Percentiles rank a stretch among this genome's conserved stretches.
Conservation (phyloP, 352 stramenopile genomes). For the Phytophthora litchii region DNA sequence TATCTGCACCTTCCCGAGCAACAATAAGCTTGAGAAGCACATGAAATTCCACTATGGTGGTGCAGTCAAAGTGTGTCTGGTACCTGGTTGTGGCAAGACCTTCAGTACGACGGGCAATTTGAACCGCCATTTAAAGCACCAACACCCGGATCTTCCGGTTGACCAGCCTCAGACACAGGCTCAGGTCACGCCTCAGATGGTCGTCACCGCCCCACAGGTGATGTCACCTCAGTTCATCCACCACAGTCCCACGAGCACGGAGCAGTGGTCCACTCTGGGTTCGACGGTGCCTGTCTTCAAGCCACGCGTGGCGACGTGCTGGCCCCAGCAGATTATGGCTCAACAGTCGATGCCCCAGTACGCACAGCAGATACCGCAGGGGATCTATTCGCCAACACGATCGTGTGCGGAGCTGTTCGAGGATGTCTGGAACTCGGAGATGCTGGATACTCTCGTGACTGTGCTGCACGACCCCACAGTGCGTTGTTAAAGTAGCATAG, state of each 20-base stretch:
- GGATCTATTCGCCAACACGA: slow-evolving; percentile 31
- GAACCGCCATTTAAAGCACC: slow-evolving; percentile 49
- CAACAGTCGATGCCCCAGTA: slow-evolving; percentile 24
- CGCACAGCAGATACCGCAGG: slow-evolving; percentile 19
- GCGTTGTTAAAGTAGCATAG: slow-evolving; percentile 24
- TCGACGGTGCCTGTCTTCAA: slow-evolving; percentile 27
- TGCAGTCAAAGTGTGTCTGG: slow-evolving; percentile 42
- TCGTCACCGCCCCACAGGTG: slow-evolving; percentile 15
- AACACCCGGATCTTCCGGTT: slow-evolving; percentile 29
- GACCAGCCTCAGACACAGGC: slow-evolving; percentile 2
- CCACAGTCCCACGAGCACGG: slow-evolving; percentile 35
- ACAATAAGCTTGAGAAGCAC: slow-evolving; percentile 43
- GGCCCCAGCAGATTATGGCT: slow-evolving; percentile 21
- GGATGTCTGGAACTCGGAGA: slow-evolving; percentile 50
- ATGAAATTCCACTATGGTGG: slow-evolving; percentile 42
- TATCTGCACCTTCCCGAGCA: slow-evolving; percentile 31
- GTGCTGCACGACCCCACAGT: slow-evolving; percentile 45
- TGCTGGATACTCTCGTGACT: slow-evolving; percentile 46
- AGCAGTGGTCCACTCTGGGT: slow-evolving; percentile 27
- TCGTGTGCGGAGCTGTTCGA: slow-evolving; percentile 42
- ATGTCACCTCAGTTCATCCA: slow-evolving; percentile 30
- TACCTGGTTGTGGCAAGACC: slow-evolving; percentile 40
- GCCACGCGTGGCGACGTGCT: slow-evolving; percentile 19
- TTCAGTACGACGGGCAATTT: slow-evolving; percentile 53
- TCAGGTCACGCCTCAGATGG: slow-evolving; percentile 3